These are phyloP conservation scores for Fusarium anguioides DNA, from an alignment of 2,329 filamentous ascomycete species.

Conservation along the genomic window DNA sequence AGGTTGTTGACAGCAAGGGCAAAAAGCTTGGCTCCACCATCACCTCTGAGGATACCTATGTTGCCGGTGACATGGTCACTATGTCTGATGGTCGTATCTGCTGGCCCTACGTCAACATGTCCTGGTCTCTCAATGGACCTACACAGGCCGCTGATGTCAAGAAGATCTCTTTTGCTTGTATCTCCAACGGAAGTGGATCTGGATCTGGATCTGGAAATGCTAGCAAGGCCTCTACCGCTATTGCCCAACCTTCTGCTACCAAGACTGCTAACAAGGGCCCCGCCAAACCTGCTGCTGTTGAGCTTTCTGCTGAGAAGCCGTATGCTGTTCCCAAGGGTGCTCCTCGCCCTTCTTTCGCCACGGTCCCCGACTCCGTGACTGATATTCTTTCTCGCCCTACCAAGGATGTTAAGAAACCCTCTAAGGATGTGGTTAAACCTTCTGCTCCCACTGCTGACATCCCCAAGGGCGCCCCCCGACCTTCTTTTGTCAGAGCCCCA, in stretches of 20 bases:
- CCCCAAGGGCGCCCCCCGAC: slow-evolving; percentile 34
- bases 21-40: slow-evolving; percentile 63
- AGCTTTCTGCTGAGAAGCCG: slow-evolving; percentile 5
- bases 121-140: slow-evolving; percentile 54
- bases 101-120: slow-evolving; percentile 70
- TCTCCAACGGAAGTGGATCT: slow-evolving; percentile 36
- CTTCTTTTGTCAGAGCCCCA: slow-evolving; percentile 32
- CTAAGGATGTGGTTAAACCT: too few relatives aligned
- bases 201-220: background rate
- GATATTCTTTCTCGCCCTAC: slow-evolving; percentile 26
- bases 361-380: slow-evolving; percentile 24
- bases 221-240: slow-evolving; percentile 14
- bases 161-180: slow-evolving; percentile 66
- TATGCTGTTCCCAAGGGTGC: slow-evolving; percentile 16
- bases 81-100: slow-evolving; percentile 68
- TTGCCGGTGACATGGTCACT: slow-evolving; percentile 72
- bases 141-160: slow-evolving; percentile 42
- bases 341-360: slow-evolving; percentile 36
- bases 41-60: slow-evolving; percentile 63
- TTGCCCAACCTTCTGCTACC: slow-evolving; percentile 18
- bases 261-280: slow-evolving; percentile 11
- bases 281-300: slow-evolving; percentile 19
- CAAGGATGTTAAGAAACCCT: too few relatives aligned
- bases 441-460: slow-evolving; percentile 2
- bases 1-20: slow-evolving; percentile 64